Base-by-base conservation (phyloP, 2,329 filamentous ascomycete genomes). In the Alternaria arborescens region DNA sequence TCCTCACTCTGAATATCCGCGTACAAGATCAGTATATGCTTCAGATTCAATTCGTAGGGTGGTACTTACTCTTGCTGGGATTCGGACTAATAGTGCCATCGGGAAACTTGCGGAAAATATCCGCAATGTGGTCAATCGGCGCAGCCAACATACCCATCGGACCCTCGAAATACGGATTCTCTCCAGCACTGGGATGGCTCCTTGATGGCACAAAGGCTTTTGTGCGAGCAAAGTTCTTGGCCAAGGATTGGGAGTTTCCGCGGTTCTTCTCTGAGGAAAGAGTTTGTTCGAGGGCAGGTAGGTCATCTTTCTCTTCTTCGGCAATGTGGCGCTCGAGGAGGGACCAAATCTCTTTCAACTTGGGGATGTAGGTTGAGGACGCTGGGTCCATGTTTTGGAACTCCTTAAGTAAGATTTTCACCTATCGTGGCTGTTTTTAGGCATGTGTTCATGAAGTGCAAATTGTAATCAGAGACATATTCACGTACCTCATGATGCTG, bases 71-170 rank as follows among this genome's bases (percentile, higher is more conserved):
- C 24, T 61, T 71, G 1, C 66, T 72, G 1, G 70, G 71, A 38
- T 74, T 73, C 1, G 66, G 68, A 22, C 57, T 61, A 32, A 58
- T 52, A 48, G 55, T 76, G 55, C 77, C 58, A 26, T 82, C 74
- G 3, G 84, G 85, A 65, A 87, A 89, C 69, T 83, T 85, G 20
- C 82, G 75, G 64, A 88, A 86, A 7, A 87, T 52, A 71, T 89
- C 86, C 38, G 76, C 77, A 32, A 89, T 62, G 60, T 81, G 82
- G 70, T 89, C 87, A 18, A 89, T 77, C 0, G 87, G 87, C 14
- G 86, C 85, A 0, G 83, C 76, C 72, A 89, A 62, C 22, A 89
- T 65, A 0, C 84, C 85, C 58, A 81, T 81, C 0, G 81, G 84
- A 0, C 83, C 86, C 78, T 88, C 86, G 60, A 87, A 88, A 0